These are phyloP conservation scores for Colletotrichum ledebouriae DNA, from an alignment of 2,329 filamentous ascomycete genomes.

Conservation along the genomic window DNA sequence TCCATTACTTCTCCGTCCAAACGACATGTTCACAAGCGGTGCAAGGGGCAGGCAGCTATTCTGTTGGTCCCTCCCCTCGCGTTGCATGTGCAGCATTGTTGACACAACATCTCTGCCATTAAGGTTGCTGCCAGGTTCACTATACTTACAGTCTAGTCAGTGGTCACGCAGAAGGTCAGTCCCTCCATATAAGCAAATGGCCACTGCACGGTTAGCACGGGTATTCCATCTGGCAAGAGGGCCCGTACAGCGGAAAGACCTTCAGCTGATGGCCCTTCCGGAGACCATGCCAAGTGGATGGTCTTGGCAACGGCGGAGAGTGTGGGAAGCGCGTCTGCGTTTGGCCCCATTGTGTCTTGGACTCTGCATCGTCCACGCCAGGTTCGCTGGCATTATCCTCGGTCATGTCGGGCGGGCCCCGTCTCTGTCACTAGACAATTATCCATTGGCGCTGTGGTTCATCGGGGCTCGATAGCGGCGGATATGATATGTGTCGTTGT, in stretches of 20 bases:
- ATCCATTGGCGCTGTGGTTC: background rate
- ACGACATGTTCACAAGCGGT: too few relatives aligned
- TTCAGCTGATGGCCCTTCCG: background rate
- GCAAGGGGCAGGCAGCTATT: too few relatives aligned
- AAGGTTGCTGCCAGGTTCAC: background rate
- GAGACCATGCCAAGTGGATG: background rate
- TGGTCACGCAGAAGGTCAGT: background rate
- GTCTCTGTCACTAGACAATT: background rate
- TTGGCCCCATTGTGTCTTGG: background rate
- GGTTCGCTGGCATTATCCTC: background rate
- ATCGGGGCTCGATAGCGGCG: background rate
- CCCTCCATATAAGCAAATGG: background rate
- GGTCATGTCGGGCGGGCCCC: background rate
- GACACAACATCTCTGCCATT: too few relatives aligned
- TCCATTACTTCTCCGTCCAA: too few relatives aligned
- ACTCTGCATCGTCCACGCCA: background rate
- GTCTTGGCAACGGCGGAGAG: background rate
- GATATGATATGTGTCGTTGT: background rate
- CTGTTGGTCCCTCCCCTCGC: too few relatives aligned
- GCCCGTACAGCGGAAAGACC: background rate
- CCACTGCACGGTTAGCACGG: background rate
- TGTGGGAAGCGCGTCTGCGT: background rate
- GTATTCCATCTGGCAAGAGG: background rate
- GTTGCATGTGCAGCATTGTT: too few relatives aligned
- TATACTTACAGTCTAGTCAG: background rate